Conservation (phyloP, 331 rosid species). For the Spiraea crenata region DNA sequence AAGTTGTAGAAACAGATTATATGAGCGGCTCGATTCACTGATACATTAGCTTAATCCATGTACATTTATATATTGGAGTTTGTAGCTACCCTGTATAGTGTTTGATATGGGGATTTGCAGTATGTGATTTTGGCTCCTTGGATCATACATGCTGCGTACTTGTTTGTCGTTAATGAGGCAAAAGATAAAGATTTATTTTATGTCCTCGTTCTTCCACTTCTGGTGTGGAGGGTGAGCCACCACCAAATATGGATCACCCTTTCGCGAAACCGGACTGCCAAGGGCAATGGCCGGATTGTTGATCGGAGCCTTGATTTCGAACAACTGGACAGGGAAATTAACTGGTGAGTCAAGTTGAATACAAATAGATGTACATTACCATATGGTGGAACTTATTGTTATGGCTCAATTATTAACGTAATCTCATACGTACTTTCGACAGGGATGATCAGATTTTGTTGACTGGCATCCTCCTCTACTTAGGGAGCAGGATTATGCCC, state of each 20-base stretch:
- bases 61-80: too few species aligned
- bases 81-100: not conserved
- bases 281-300: slow-evolving; percentile 35
- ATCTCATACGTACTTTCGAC: not conserved
- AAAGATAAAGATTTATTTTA: slow-evolving; percentile 13
- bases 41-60: too few species aligned
- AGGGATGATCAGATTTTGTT: slow-evolving; percentile 53
- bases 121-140: slow-evolving; percentile 44
- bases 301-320: slow-evolving; percentile 50
- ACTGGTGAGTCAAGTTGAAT: slow-evolving; percentile 26
- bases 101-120: slow-evolving; percentile 12
- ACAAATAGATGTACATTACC: too few species aligned
- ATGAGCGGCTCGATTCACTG: too few species aligned
- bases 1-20: too few species aligned
- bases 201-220: slow-evolving; percentile 28
- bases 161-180: slow-evolving; percentile 6
- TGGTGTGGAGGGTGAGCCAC: slow-evolving; percentile 40
- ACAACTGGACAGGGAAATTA: slow-evolving; percentile 50
- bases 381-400: too few species aligned
- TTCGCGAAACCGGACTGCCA: slow-evolving; percentile 41
- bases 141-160: slow-evolving; percentile 31
- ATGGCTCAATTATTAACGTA: too few species aligned
- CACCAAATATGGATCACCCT: slow-evolving; percentile 49
- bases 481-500: not conserved
- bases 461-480: slow-evolving; percentile 36